Evolutionary conservation across 768 basidiomycete genomes (phyloP).

Genomic region (Xerocomellus amylosporus): DNA sequence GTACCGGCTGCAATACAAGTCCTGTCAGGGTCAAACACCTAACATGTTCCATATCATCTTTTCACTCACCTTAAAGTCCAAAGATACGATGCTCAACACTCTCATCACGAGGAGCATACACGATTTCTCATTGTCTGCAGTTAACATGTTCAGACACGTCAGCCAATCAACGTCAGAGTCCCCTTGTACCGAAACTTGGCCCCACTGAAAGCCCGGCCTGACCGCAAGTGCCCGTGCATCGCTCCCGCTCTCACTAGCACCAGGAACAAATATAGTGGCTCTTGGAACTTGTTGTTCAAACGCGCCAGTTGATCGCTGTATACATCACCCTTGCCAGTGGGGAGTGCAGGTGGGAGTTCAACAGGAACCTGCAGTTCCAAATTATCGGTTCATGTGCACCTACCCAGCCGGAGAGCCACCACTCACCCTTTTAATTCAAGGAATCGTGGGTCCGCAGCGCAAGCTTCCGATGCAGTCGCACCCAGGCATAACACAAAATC

Average conservation of each 20-base stretch:
- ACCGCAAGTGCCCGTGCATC: slow-evolving; percentile 92
- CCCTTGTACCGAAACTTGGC: slow-evolving; percentile 85
- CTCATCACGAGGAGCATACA: slow-evolving; percentile 97
- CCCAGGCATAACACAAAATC: slow-evolving; percentile 94
- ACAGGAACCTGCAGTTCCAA: slow-evolving; percentile 64
- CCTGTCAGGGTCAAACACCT: slow-evolving; percentile 8
- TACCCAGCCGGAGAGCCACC: slow-evolving; percentile 3
- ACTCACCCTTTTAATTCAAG: slow-evolving; percentile 87
- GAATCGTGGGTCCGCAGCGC: slow-evolving; percentile 90
- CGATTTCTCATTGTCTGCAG: slow-evolving; percentile 85
- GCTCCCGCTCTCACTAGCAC: slow-evolving; percentile 96
- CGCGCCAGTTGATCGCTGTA: slow-evolving; percentile 73
- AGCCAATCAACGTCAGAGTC: slow-evolving; percentile 33
- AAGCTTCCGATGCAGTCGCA: slow-evolving; percentile 75
- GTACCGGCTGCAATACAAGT: slow-evolving; percentile 56
- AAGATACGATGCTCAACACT: slow-evolving; percentile 89
- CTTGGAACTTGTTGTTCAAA: slow-evolving; percentile 98
- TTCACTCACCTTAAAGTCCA: slow-evolving; percentile 82
- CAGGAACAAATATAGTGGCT: slow-evolving; percentile 90
- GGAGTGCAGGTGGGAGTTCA: slow-evolving; percentile 86
- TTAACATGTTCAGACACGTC: slow-evolving; percentile 19
- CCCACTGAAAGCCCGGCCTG: slow-evolving; percentile 82
- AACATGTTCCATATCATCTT: too few species aligned
- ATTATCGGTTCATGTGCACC: slow-evolving; percentile 5
- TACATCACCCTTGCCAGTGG: slow-evolving; percentile 90